Conservation (phyloP, 2,329 filamentous ascomycete species). For the Coniella vitis region DNA sequence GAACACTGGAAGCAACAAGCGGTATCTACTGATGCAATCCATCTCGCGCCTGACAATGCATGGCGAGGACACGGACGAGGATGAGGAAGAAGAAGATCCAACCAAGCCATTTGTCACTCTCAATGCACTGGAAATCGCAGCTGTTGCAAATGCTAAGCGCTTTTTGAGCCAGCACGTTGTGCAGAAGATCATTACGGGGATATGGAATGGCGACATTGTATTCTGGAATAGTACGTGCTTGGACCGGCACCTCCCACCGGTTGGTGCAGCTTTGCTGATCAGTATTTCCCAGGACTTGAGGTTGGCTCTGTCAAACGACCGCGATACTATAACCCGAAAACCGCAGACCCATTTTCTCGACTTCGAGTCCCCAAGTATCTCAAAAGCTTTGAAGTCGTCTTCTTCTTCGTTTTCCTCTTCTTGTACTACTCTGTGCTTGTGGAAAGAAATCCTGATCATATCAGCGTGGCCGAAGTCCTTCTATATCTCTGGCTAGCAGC, state of each 20-base stretch:
- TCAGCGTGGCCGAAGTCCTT: constrained; percentile 63
- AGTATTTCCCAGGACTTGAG: constrained; percentile 44
- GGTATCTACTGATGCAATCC: constrained; percentile 45
- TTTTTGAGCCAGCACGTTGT: constrained; percentile 76
- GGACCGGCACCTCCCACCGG: not conserved
- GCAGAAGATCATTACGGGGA: constrained; percentile 75
- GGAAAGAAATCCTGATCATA: constrained; percentile 56
- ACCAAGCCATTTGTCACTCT: constrained; percentile 69
- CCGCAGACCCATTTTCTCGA: constrained; percentile 67
- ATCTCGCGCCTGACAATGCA: constrained; percentile 49
- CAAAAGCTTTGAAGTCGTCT: constrained; percentile 76
- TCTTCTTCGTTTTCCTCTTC: constrained; percentile 68
- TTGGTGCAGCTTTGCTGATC: not conserved
- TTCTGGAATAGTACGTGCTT: constrained; percentile 62
- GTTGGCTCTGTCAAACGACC: constrained; percentile 68
- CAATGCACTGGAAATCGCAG: constrained; percentile 82
- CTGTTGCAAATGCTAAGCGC: constrained; percentile 73
- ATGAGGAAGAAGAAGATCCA: constrained; percentile 49
- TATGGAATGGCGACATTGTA: constrained; percentile 81
- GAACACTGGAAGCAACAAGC: constrained; percentile 35
- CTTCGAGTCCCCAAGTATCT: constrained; percentile 75
- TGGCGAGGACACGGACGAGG: constrained; percentile 33
- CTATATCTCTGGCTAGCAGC: constrained; percentile 83
- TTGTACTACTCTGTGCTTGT: constrained; percentile 86
- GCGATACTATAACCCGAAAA: constrained; percentile 63